Base-by-base conservation (phyloP, 805 yeast species). In the Alloascoidea hylecoeti region DNA sequence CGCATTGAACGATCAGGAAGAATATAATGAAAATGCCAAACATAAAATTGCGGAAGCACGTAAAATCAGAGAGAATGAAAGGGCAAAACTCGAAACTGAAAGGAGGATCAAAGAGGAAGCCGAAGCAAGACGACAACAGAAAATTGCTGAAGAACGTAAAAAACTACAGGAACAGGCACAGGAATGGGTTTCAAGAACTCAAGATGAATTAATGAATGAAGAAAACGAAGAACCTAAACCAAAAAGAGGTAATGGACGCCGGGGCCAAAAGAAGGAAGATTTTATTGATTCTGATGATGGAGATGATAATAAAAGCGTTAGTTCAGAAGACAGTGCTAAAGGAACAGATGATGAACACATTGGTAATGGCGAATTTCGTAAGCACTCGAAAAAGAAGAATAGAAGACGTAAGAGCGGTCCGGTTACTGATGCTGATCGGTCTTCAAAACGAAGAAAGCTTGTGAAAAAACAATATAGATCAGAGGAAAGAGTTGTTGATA, bases 21-120 rank as follows among this genome's bases (percentile, higher is more conserved):
- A 69, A 43, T 76, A 68, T 55, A 88, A 83, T 41, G 55, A 55
- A 14, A 66, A 70, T 41, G 63, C 72, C 38, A 67, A 69, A 38
- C 63, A 63, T 32, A 82, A 74, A 58, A 64, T 89, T 41, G 78
- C 68, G 35, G 85, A 75, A 44, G 96, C 96, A 16, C 70, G 74
- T 55, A 73, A 69, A 50, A 46, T 67, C 34, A 66, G 79, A 46
- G 78, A 75, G 41, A 78, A 70, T 44, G 83, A 74, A 49, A 66
- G 57, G 36, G 58, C 51, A 2, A 54, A 48, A 39, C 56, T 50
- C 35, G 68, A 63, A 41, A 66, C 63, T 44, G 62, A 60, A 41
- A 56, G 59, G 35, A 63, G 56, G 33, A 67, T 61, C 42, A 70
- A 63, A 44, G 63, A 61, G 36, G 62, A 53, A 44, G 71, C 68